Conservation (phyloP, 805 yeast genomes). For the Diddensiella transvaalensis region DNA sequence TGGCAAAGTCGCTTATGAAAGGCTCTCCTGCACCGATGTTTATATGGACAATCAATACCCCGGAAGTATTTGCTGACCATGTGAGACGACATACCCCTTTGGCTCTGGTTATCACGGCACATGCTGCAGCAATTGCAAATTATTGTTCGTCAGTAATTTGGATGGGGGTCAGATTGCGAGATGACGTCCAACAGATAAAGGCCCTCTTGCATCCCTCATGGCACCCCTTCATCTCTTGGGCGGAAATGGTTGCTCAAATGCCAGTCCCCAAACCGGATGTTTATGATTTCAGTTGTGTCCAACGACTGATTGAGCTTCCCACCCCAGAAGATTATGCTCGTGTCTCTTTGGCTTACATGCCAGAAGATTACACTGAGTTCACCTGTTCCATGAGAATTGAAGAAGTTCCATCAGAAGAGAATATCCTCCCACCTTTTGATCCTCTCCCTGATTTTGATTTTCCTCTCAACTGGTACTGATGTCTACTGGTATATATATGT, state of each 20-base stretch:
- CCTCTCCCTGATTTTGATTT: background rate
- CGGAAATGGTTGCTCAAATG: conserved; percentile 4
- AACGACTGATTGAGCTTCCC: background rate
- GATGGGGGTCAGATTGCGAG: background rate
- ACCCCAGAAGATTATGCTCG: background rate
- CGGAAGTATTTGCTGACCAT: conserved; percentile 1
- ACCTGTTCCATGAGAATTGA: background rate
- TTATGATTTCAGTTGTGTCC: background rate
- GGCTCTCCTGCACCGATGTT: conserved; percentile 3
- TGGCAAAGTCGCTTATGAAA: background rate
- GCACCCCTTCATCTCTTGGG: conserved; percentile 4
- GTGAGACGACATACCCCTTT: background rate
- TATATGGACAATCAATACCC: conserved; percentile 1
- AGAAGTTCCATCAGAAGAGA: background rate
- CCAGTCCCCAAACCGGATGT: background rate
- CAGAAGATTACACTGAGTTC: background rate
- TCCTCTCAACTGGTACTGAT: background rate
- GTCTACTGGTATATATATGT: background rate
- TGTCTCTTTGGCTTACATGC: background rate
- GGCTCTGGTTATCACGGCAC: background rate
- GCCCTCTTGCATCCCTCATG: background rate
- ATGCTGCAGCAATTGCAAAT: conserved; percentile 4
- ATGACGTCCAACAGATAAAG: conserved; percentile 1
- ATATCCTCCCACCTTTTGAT: background rate
- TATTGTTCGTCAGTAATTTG: conserved; percentile 1